phyloP scores from a whole-genome alignment of 1,284 basidiomycete species.

The Xerocomus amazonicus region DNA sequence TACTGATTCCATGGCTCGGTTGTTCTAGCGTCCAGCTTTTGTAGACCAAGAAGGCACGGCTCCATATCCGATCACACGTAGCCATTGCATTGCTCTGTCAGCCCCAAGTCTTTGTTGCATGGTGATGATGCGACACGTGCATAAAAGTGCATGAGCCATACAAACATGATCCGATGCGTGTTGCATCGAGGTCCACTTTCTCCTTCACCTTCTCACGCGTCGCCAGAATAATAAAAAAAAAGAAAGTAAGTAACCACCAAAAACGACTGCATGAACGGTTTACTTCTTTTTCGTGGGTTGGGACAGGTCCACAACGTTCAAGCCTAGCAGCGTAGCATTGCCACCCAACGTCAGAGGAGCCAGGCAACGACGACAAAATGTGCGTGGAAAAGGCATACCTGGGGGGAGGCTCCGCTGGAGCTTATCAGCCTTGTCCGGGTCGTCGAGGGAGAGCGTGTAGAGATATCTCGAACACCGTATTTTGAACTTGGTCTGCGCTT shows the following conservation, averaged over 20 bases:
- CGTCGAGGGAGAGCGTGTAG: slow-evolving; percentile 94
- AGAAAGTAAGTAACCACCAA: neutral
- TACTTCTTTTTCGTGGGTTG: slow-evolving; percentile 71
- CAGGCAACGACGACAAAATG: slow-evolving; percentile 29
- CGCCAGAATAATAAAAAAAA: neutral
- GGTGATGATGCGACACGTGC: slow-evolving; percentile 3
- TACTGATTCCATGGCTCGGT: no score
- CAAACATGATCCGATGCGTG: slow-evolving; percentile 16
- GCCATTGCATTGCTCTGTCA: no score
- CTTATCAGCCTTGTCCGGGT: slow-evolving; percentile 99
- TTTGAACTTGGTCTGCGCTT: slow-evolving; percentile 97
- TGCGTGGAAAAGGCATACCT: slow-evolving; percentile 44
- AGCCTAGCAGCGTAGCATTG: slow-evolving; percentile 42
- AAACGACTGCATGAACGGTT: slow-evolving; percentile 14
- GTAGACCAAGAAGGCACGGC: no score
- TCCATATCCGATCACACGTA: no score
- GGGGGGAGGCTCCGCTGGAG: slow-evolving; percentile 94
- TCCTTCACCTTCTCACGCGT: neutral
- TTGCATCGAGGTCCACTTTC: slow-evolving; percentile 2
- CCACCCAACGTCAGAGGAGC: slow-evolving; percentile 1
- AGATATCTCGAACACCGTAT: slow-evolving; percentile 96
- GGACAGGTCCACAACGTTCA: slow-evolving; percentile 62
- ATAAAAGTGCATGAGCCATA: slow-evolving; percentile 23
- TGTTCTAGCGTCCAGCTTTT: no score
- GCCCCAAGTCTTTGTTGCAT: slow-evolving; percentile 1